phyloP scores from a whole-genome alignment of 495 filamentous ascomycete genomes.

The Lasiosphaeria ovina region DNA sequence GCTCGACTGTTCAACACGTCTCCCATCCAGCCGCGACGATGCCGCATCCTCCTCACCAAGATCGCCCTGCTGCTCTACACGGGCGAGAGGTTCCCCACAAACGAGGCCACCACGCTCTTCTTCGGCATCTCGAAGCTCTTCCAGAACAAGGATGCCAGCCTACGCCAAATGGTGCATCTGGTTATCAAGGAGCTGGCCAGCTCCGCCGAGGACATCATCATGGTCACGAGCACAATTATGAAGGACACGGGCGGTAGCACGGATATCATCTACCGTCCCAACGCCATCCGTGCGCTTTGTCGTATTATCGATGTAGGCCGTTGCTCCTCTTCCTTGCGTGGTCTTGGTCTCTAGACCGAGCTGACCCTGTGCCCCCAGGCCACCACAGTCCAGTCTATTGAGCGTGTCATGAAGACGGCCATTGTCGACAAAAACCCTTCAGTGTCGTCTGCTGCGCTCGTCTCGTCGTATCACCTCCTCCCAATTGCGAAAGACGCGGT shows the following conservation, averaged over 20 bases:
- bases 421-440: conserved; percentile 99
- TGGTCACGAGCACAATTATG: conserved; percentile 99
- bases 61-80: conserved; percentile 96
- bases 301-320: conserved; percentile 89
- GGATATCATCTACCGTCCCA: conserved; percentile 92
- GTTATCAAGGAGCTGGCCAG: conserved; percentile 94
- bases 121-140: conserved; percentile 99
- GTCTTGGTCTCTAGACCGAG: conserved; percentile 5
- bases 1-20: conserved; percentile 97
- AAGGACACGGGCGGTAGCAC: conserved; percentile 97
- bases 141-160: conserved; percentile 96
- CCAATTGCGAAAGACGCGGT: conserved; percentile 95
- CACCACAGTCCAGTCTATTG: conserved; percentile 96
- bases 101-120: conserved; percentile 97
- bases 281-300: conserved; percentile 94
- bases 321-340: conserved; percentile 5
- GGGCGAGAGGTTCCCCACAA: conserved; percentile 92
- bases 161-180: conserved; percentile 98
- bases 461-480: conserved; percentile 97
- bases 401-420: conserved; percentile 97
- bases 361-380: conserved; percentile 50
- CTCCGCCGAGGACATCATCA: conserved; percentile 98
- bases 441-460: conserved; percentile 92
- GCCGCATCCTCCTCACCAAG: conserved; percentile 93
- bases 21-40: conserved; percentile 90